phyloP scores from a whole-genome alignment of 2,329 filamentous ascomycete species.

The Bipolaris bicolor region DNA sequence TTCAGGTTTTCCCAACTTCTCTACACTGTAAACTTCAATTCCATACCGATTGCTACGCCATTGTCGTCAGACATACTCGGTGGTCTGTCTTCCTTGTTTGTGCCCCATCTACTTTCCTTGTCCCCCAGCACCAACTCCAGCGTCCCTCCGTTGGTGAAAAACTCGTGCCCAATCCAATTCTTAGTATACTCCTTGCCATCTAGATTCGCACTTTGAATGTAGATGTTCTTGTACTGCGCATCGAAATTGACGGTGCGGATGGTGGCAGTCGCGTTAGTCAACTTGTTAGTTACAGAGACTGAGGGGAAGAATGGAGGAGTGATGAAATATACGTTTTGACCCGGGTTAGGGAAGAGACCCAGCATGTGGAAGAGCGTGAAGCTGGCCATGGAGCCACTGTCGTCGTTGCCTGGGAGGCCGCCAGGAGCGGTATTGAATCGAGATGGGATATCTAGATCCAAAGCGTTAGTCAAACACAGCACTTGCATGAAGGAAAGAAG shows the following conservation, averaged over 20 bases:
- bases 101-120: constrained; percentile 54
- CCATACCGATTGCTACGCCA: neutral
- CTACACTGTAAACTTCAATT: neutral
- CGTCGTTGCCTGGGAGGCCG: constrained; percentile 56
- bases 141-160: constrained; percentile 53
- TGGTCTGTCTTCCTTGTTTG: constrained; percentile 46
- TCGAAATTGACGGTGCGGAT: constrained; percentile 53
- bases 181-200: constrained; percentile 52
- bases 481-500: neutral
- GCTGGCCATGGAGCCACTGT: constrained; percentile 55
- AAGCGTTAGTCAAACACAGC: too few relatives aligned
- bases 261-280: constrained; percentile 51
- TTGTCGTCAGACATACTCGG: constrained; percentile 20
- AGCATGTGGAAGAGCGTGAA: constrained; percentile 54
- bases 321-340: constrained; percentile 57
- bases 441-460: constrained; percentile 48
- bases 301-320: constrained; percentile 55
- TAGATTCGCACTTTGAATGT: constrained; percentile 53
- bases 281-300: constrained; percentile 48
- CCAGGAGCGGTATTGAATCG: constrained; percentile 51
- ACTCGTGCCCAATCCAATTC: constrained; percentile 55
- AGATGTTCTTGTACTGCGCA: constrained; percentile 50
- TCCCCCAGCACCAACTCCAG: constrained; percentile 52
- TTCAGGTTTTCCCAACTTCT: neutral
- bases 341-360: constrained; percentile 55